phyloP scores from a whole-genome alignment of 192 early-diverging fungal species.

The Allomyces arbusculus region DNA sequence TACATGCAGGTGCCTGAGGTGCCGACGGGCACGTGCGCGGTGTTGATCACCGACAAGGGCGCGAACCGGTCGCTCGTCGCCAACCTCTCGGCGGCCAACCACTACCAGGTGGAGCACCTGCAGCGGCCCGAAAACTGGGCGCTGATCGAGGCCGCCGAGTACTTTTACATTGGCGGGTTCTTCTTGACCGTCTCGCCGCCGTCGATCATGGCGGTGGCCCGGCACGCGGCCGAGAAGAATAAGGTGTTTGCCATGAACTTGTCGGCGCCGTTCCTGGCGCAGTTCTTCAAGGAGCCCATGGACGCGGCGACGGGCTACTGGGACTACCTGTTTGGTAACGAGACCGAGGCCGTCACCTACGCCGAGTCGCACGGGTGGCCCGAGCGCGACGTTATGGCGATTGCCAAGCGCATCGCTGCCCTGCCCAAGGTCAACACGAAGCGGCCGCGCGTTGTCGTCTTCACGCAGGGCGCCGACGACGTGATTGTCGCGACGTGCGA shows the following conservation, averaged over 20 bases:
- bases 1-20: conserved; percentile 55
- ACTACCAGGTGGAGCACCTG: conserved; percentile 50
- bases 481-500: conserved; percentile 47
- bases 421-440: conserved; percentile 54
- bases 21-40: conserved; percentile 90
- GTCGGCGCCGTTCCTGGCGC: conserved; percentile 83
- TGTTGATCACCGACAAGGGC: conserved; percentile 74
- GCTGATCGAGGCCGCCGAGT: conserved; percentile 65
- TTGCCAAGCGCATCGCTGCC: conserved; percentile 62
- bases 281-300: conserved; percentile 74
- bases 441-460: conserved; percentile 65
- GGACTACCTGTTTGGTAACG: conserved; percentile 92
- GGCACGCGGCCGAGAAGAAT: conserved; percentile 63
- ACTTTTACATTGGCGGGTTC: conserved; percentile 87
- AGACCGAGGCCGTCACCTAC: conserved; percentile 79
- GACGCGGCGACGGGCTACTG: conserved; percentile 63
- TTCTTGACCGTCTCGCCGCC: conserved; percentile 79
- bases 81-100: conserved; percentile 86
- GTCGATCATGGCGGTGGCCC: conserved; percentile 64
- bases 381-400: conserved; percentile 44
- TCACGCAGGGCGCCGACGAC: conserved; percentile 68
- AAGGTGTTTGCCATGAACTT: conserved; percentile 87
- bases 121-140: conserved; percentile 58
- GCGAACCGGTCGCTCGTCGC: conserved; percentile 63
- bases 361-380: conserved; percentile 47